Evolutionary conservation across 345 rosid genomes (phyloP), one percentile per base, ranked within the genome.

Genomic region (Durio zibethinus): DNA sequence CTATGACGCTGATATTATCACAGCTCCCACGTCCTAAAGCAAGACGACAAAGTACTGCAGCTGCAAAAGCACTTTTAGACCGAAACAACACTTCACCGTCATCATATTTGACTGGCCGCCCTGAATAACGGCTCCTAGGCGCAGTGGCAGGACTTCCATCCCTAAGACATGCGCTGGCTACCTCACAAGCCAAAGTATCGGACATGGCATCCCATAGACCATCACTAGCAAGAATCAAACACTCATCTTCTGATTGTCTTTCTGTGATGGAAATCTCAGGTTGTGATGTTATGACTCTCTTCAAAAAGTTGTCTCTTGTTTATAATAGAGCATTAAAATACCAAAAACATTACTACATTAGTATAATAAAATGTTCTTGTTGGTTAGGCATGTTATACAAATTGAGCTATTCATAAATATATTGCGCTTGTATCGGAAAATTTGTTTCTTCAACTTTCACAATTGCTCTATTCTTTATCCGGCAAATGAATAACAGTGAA

Each of bases 141-240:
- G 74, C 45, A 15, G 33, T 52, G 14, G 77, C 42, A 0, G 80
- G 23, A 18, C 21, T 76, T 29, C 76, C 86, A 11, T 83, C 76
- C 36, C 50, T 79, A 8, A 86, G 81, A 54, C 80, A 79, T 12
- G 35, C 29, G 23, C 79, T 66, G 4, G 84, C 87, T 40, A 82
- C 45, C 60, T 75, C 71, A 20, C 85, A 84, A 29, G 79, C 89
- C 48, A 82, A 76, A 1, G 79, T 79, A 10, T 76, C 68, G 0
- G 87, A 64, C 60, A 86, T 52, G n/a, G 80, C 85, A 72, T 82
- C 77, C 89, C 89, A 86, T 14, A 86, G 25, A 50, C 85, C 89
- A 61, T 82, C 82, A 33, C 75, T 80, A 0, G 80, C 89, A 53
- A 84, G 69, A 27, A 86, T 80, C 38, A 86, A 75, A 65, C 81